Conservation (phyloP, 2,329 filamentous ascomycete species). For the Emmonsiellopsis sp. region DNA sequence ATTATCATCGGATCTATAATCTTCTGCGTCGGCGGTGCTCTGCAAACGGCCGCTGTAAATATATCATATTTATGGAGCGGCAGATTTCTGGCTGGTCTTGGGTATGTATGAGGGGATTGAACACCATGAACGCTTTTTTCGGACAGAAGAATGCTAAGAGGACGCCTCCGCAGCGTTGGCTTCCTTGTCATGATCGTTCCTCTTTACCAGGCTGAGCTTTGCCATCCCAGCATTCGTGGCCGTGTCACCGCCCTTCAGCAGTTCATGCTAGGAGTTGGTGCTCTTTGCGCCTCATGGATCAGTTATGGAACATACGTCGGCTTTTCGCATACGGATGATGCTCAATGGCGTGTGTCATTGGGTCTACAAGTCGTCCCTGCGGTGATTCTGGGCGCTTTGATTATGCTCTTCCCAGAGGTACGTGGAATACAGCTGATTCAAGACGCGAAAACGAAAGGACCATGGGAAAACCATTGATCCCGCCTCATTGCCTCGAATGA, state of each 20-base stretch:
- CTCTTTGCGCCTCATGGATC: constrained; percentile 64
- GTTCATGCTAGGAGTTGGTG: constrained; percentile 71
- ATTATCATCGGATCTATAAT: constrained; percentile 63
- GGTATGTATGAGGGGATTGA: constrained; percentile 34
- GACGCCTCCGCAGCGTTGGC: constrained; percentile 39
- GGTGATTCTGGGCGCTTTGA: constrained; percentile 53
- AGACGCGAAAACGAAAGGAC: background rate
- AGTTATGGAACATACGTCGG: constrained; percentile 54
- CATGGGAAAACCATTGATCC: too few species aligned
- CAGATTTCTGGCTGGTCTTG: constrained; percentile 58
- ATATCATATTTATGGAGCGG: constrained; percentile 59
- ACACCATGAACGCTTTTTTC: constrained; percentile 4
- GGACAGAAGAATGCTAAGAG: constrained; percentile 5
- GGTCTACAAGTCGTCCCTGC: constrained; percentile 66
- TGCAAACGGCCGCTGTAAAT: constrained; percentile 60
- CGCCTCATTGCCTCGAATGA: too few species aligned
- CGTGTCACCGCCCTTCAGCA: constrained; percentile 67
- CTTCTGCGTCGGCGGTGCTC: constrained; percentile 61
- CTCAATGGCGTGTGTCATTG: constrained; percentile 54
- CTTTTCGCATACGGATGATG: constrained; percentile 37
- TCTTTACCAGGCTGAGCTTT: constrained; percentile 69
- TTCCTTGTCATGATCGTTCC: constrained; percentile 57
- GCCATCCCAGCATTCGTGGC: constrained; percentile 68
- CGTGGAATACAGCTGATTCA: background rate
- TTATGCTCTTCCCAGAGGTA: constrained; percentile 61